These are phyloP conservation scores for Colletotrichum camelliae DNA, from an alignment of 2,329 filamentous ascomycete species.

Conservation along the genomic window DNA sequence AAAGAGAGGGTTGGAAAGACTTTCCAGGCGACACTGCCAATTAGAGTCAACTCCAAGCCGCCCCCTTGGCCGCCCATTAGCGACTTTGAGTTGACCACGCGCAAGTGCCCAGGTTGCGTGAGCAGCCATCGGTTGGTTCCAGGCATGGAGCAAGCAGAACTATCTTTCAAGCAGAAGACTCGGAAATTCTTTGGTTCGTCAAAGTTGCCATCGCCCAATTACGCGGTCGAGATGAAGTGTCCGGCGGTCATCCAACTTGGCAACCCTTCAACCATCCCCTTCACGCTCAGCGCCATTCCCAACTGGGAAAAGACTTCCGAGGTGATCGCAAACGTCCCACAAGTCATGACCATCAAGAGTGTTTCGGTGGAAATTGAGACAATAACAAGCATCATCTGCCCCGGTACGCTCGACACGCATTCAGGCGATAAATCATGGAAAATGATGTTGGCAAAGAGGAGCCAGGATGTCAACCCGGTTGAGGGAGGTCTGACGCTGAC, in stretches of 20 bases:
- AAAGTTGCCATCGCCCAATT: constrained; percentile 34
- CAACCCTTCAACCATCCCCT: not conserved
- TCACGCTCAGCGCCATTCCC: not conserved
- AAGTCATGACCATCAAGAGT: not conserved
- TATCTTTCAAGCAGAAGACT: constrained; percentile 37
- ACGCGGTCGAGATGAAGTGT: not conserved
- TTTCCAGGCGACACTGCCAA: not conserved
- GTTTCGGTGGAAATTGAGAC: not conserved
- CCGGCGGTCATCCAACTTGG: not conserved
- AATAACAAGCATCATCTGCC: not conserved
- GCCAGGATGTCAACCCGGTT: not conserved
- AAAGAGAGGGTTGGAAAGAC: constrained; percentile 25
- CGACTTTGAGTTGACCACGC: not conserved
- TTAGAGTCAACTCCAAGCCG: not conserved
- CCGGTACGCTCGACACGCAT: not conserved
- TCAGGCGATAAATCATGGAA: not conserved
- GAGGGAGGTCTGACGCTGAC: not conserved
- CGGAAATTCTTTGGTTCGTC: constrained; percentile 35
- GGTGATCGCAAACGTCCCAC: not conserved
- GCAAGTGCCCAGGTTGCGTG: not conserved
- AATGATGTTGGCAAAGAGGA: not conserved
- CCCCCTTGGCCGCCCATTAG: not conserved
- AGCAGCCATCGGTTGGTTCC: not conserved
- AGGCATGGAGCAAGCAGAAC: constrained; percentile 26
- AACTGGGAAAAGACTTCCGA: not conserved